Evolutionary conservation across 2,329 filamentous ascomycete genomes (phyloP), one percentile per base, ranked within the genome.

Genomic region (Nemania sp.): DNA sequence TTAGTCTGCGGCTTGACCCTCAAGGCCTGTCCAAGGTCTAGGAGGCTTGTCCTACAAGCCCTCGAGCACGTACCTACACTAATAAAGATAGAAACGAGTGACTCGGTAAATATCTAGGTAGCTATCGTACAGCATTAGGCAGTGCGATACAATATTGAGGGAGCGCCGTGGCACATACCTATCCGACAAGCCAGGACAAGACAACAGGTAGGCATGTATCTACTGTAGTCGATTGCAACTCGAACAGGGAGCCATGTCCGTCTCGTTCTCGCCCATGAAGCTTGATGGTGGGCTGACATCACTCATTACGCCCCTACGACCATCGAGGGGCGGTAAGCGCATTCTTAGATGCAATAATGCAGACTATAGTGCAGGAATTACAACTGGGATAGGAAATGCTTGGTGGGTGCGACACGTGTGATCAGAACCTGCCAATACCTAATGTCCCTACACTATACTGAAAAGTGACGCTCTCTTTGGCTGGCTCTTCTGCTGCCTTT

Each of bases 211-310:
- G 18, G 18, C 20, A 20, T 5, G 13, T 15, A 41, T 41, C 3
- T 15, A 41, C 3, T 13, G 18, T 41, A 41, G 38, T 41, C 38
- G 45, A 60, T 52, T 56, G 52, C 47, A 22, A 41, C 49, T 47
- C 10, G 24, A 56, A 41, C 45, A 67, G 64, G 64, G 59, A 62
- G 64, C 52, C 64, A 62, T 66, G 58, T 58, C 54, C 32, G 26
- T 56, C 56, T 61, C 26, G 35, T 53, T 29, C 49, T 41, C 22
- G 41, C 54, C 29, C 60, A 51, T 56, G 45, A 61, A 61, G 56
- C 52, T 62, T 38, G 5, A 32, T 43, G 43, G 35, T 54, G 62
- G 29, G 58, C 62, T 65, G 61, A 68, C 61, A 67, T 67, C 65
- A 67, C 65, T 43, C 20, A 59, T 64, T 59, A 45, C 55, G 49